Evolutionary conservation across 257 asterid species (phyloP).

Genomic region (Salvia miltiorrhiza): DNA sequence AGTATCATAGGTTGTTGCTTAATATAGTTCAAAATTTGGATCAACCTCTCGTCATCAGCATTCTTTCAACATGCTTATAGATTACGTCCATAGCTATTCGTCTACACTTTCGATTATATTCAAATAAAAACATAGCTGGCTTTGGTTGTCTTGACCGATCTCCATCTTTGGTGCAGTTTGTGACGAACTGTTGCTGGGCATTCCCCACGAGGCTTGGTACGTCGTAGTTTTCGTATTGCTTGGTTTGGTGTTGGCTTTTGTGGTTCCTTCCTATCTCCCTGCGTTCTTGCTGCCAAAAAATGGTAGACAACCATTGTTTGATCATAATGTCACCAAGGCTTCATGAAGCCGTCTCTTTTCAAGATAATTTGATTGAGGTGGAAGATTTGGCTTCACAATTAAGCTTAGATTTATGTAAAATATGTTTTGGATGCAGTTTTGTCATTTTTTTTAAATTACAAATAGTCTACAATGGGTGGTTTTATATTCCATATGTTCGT

Average conservation of each 20-base stretch:
- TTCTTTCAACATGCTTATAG: not conserved
- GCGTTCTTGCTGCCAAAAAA: slow-evolving; percentile 51
- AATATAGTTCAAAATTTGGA: too few relatives aligned
- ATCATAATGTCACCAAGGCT: slow-evolving; percentile 40
- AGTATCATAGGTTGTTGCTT: too few relatives aligned
- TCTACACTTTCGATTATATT: not conserved
- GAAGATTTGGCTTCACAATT: slow-evolving; percentile 6
- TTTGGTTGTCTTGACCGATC: slow-evolving; percentile 7
- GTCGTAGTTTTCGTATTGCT: slow-evolving; percentile 52
- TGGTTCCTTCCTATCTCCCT: slow-evolving; percentile 66
- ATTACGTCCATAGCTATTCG: not conserved
- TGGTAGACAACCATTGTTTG: slow-evolving; percentile 28
- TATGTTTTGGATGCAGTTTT: not conserved
- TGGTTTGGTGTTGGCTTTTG: slow-evolving; percentile 58
- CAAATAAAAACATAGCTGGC: not conserved
- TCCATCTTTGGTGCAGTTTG: slow-evolving; percentile 60
- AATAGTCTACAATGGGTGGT: not conserved
- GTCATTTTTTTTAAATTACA: too few relatives aligned
- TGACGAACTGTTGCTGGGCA: slow-evolving; percentile 76
- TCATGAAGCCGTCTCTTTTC: slow-evolving; percentile 25
- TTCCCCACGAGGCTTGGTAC: slow-evolving; percentile 76
- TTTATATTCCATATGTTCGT: not conserved
- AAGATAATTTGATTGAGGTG: slow-evolving; percentile 4
- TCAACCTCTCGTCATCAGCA: too few relatives aligned
- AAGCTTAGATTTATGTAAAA: not conserved